These are phyloP conservation scores for Vitis rotundifolia DNA, from an alignment of 164 flowering plant species.

Conservation along the genomic window DNA sequence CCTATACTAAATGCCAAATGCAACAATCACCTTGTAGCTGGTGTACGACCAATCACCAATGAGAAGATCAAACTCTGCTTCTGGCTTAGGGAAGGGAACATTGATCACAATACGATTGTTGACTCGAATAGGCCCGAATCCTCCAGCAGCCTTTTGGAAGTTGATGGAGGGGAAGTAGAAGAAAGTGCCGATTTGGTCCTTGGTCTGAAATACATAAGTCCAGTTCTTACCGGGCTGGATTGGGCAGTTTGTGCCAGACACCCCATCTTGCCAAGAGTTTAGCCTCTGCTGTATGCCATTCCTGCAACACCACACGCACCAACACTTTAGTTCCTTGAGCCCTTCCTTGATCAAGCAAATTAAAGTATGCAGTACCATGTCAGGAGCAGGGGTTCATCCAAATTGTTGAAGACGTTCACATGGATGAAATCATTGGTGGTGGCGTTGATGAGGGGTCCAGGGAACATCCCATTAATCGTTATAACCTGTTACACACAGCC, in stretches of 20 bases:
- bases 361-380: slow-evolving; percentile 47
- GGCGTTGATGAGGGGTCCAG: slow-evolving; percentile 68
- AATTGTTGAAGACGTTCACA: slow-evolving; percentile 59
- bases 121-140: slow-evolving; percentile 68
- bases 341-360: background rate
- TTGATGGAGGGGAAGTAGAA: slow-evolving; percentile 65
- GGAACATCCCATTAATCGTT: slow-evolving; percentile 67
- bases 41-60: slow-evolving; percentile 64
- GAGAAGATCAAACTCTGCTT: slow-evolving; percentile 62
- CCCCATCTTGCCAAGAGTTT: slow-evolving; percentile 90
- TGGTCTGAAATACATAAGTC: slow-evolving; percentile 63
- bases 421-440: slow-evolving; percentile 58
- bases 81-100: slow-evolving; percentile 64
- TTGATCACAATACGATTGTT: slow-evolving; percentile 57
- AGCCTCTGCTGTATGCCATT: slow-evolving; percentile 71
- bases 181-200: slow-evolving; percentile 77
- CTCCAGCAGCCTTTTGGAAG: slow-evolving; percentile 71
- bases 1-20: background rate
- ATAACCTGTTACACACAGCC: slow-evolving; percentile 48
- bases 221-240: slow-evolving; percentile 65
- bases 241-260: slow-evolving; percentile 75
- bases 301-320: slow-evolving; percentile 33
- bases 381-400: slow-evolving; percentile 64
- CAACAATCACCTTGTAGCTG: slow-evolving; percentile 30
- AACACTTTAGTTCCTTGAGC: no score